These are phyloP conservation scores for Skeletonema marinoi DNA, from an alignment of 108 stramenopile species.

Conservation along the genomic window DNA sequence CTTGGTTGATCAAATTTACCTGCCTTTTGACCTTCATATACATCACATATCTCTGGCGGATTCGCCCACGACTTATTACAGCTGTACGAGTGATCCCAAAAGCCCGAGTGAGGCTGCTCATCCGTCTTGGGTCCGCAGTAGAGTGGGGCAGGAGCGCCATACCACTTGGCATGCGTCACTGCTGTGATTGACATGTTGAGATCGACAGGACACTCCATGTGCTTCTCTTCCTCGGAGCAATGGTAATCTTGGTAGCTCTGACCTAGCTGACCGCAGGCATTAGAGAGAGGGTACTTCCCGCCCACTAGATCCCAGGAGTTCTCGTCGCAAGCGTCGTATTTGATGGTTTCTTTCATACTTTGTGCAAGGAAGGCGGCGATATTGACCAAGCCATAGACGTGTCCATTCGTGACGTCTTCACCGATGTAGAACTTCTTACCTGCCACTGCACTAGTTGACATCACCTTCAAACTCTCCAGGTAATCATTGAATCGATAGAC, in stretches of 20 bases:
- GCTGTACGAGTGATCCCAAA: slow-evolving; percentile 12
- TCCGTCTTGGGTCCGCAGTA: slow-evolving; percentile 13
- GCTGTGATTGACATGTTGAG: too few relatives aligned
- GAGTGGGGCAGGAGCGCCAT: too few relatives aligned
- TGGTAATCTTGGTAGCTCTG: neutral
- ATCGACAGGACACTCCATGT: too few relatives aligned
- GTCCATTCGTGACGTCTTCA: slow-evolving; percentile 1
- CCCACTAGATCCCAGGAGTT: slow-evolving; percentile 20
- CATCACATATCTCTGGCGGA: neutral
- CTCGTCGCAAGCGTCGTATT: slow-evolving; percentile 56
- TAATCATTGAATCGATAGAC: slow-evolving; percentile 20
- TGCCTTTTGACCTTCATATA: slow-evolving; percentile 21
- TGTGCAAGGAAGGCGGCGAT: too few relatives aligned
- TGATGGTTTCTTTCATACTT: slow-evolving; percentile 45
- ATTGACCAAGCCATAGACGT: slow-evolving; percentile 31
- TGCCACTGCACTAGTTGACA: neutral
- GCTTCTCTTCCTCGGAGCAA: too few relatives aligned
- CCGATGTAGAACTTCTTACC: slow-evolving; percentile 25
- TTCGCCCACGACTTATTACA: slow-evolving; percentile 24
- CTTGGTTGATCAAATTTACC: slow-evolving; percentile 2
- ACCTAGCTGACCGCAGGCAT: neutral
- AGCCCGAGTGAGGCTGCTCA: slow-evolving; percentile 3
- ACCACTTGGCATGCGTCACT: too few relatives aligned
- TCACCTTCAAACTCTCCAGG: slow-evolving; percentile 2
- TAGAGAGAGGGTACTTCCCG: neutral